Base-by-base conservation (phyloP, 202 grass and related monocot species). In the Carex arenaria region DNA sequence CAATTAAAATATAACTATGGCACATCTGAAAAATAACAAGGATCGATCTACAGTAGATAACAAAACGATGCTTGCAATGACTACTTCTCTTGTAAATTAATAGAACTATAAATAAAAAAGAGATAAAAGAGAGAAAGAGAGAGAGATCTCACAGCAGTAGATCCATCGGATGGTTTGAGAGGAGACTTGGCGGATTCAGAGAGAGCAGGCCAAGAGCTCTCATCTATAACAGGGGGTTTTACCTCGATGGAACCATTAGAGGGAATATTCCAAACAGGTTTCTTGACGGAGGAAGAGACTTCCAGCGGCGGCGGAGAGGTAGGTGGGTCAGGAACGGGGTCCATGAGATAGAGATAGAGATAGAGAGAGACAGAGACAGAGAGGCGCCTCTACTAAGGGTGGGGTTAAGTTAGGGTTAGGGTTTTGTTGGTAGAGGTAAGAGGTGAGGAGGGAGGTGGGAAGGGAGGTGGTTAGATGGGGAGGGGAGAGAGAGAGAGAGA, bases 361-460 rank as follows among this genome's bases (percentile, higher is more conserved):
- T n/a, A n/a, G n/a, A n/a, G n/a, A n/a, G n/a, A n/a, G n/a, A n/a
- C n/a, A 78, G 30, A 57, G 53, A 36, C 14, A 19, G 14, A 59
- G 26, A 55, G 49, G 51, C 13, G 73, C 54, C 68, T 72, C 40
- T 72, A 56, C 52, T 57, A 40, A 1, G 42, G 42, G 42, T 10
- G 34, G 34, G 59, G 78, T 80, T 63, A 80, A 45, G 57, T 82
- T 55, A 81, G 79, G 79, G 79, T 82, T 82, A 82, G 80, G 80
- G 80, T 82, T 82, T 82, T 81, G 59, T 62, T 64, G 78, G 76
- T 64, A 64, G 57, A 81, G 30, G 61, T 7, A 52, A 53, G 78
- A 81, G 61, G 61, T 62, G 52, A 45, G 15, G 11, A 56, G 79
- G 38, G 42, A 82, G 80, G 49, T 77, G 73, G 57, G 55, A 31